Evolutionary conservation across 148 eudicot species (phyloP).

Genomic region (Limonium bicolor): DNA sequence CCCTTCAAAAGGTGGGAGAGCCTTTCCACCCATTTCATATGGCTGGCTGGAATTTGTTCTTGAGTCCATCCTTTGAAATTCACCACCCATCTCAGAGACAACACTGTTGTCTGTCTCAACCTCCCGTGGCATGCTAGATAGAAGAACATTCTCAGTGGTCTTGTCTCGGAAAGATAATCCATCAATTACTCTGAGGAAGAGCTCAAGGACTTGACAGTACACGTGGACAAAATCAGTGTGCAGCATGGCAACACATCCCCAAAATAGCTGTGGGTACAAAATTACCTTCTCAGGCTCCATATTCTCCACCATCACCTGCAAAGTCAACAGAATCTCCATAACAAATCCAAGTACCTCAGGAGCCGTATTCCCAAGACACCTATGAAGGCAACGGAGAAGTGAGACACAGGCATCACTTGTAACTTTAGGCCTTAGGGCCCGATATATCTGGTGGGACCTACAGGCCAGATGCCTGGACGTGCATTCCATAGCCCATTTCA

Average conservation of each 20-base stretch:
- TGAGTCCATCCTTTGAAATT: slow-evolving; percentile 60
- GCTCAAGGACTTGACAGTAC: slow-evolving; percentile 96
- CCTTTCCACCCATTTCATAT: slow-evolving; percentile 34
- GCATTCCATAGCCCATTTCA: slow-evolving; percentile 99
- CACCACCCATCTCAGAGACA: slow-evolving; percentile 40
- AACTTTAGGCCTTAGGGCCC: slow-evolving; percentile 82
- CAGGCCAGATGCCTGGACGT: slow-evolving; percentile 97
- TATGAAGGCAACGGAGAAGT: slow-evolving; percentile 82
- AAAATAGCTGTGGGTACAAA: slow-evolving; percentile 95
- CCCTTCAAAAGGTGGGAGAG: slow-evolving; percentile 94
- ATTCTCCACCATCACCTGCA: slow-evolving; percentile 98
- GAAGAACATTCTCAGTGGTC: slow-evolving; percentile 92
- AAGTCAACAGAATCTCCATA: slow-evolving; percentile 83
- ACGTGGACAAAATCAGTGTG: slow-evolving; percentile 97
- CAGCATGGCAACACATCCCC: slow-evolving; percentile 99
- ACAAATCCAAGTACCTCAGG: slow-evolving; percentile 83
- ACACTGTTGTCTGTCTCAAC: slow-evolving; percentile 69
- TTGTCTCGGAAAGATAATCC: slow-evolving; percentile 83
- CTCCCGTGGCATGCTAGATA: slow-evolving; percentile 96
- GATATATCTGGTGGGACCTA: slow-evolving; percentile 95
- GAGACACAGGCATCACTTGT: slow-evolving; percentile 91
- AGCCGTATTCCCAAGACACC: slow-evolving; percentile 83
- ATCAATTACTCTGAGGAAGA: slow-evolving; percentile 84
- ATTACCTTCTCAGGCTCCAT: slow-evolving; percentile 99
- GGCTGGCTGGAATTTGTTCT: slow-evolving; percentile 32